phyloP scores from a whole-genome alignment of 1,284 basidiomycete genomes.

The Pseudozyma thailandica region DNA sequence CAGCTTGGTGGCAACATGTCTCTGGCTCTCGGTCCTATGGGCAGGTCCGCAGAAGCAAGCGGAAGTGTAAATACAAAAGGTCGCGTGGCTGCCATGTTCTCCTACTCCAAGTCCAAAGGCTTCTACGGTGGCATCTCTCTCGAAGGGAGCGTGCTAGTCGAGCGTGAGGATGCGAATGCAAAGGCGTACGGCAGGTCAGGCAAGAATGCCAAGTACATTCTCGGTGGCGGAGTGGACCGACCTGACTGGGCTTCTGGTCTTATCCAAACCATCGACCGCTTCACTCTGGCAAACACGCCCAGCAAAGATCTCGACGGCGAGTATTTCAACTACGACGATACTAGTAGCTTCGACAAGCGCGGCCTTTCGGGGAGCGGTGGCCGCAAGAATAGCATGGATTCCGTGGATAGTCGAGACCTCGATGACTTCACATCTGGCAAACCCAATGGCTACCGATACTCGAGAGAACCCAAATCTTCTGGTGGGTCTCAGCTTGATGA shows the following conservation, averaged over 20 bases:
- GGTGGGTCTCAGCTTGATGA: conserved; percentile 21
- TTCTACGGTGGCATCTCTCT: conserved; percentile 86
- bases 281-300: conserved; percentile 46
- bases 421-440: conserved; percentile 3
- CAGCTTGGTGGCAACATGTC: conserved; percentile 76
- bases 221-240: conserved; percentile 53
- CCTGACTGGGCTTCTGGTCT: conserved; percentile 49
- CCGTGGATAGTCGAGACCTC: conserved; percentile 43
- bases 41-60: conserved; percentile 91
- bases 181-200: conserved; percentile 65
- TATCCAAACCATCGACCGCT: conserved; percentile 52
- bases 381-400: conserved; percentile 25
- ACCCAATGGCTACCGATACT: not conserved
- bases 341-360: conserved; percentile 33
- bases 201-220: conserved; percentile 59
- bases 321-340: conserved; percentile 43
- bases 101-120: conserved; percentile 91
- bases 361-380: conserved; percentile 32
- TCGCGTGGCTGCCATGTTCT: conserved; percentile 88
- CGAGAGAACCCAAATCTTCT: not conserved
- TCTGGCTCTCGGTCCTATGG: conserved; percentile 89
- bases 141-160: conserved; percentile 93
- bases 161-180: conserved; percentile 81
- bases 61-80: conserved; percentile 87
- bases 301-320: conserved; percentile 53